phyloP scores from a whole-genome alignment of 306 rosid genomes.

The Vachellia pachyceras region DNA sequence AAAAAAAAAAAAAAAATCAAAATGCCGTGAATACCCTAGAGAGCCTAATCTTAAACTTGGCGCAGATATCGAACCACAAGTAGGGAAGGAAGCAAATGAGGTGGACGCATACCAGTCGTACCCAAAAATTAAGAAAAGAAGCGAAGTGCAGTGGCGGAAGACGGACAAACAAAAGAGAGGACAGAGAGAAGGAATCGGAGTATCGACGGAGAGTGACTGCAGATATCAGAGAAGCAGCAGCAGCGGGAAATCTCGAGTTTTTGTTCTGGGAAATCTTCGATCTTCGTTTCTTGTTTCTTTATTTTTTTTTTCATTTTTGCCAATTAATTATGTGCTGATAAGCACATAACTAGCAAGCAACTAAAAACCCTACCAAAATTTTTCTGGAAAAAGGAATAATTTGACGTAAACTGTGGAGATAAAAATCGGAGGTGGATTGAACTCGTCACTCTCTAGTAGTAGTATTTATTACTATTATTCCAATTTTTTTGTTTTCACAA shows the following conservation, averaged over 20 bases:
- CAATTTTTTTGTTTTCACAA: too few relatives aligned
- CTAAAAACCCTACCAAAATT: not conserved
- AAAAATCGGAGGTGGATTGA: too few relatives aligned
- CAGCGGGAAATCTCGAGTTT: not conserved
- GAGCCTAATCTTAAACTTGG: constrained; percentile 2
- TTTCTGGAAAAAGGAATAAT: not conserved
- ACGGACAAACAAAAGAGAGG: not conserved
- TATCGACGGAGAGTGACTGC: not conserved
- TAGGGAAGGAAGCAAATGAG: not conserved
- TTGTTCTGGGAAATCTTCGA: not conserved
- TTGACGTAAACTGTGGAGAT: not conserved
- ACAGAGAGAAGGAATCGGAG: not conserved
- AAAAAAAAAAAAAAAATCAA: not conserved
- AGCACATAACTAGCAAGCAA: not conserved
- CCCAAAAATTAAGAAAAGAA: not conserved
- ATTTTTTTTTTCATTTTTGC: too few relatives aligned
- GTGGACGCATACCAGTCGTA: not conserved
- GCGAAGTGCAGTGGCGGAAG: not conserved
- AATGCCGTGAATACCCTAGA: not conserved
- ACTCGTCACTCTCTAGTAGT: too few relatives aligned
- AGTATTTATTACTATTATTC: too few relatives aligned
- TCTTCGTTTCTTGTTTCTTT: not conserved
- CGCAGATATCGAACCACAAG: constrained; percentile 6
- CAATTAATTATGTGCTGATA: too few relatives aligned
- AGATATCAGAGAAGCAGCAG: not conserved